Evolutionary conservation across 2,329 filamentous ascomycete species (phyloP).

Genomic region (Raffaelea ambrosiae): DNA sequence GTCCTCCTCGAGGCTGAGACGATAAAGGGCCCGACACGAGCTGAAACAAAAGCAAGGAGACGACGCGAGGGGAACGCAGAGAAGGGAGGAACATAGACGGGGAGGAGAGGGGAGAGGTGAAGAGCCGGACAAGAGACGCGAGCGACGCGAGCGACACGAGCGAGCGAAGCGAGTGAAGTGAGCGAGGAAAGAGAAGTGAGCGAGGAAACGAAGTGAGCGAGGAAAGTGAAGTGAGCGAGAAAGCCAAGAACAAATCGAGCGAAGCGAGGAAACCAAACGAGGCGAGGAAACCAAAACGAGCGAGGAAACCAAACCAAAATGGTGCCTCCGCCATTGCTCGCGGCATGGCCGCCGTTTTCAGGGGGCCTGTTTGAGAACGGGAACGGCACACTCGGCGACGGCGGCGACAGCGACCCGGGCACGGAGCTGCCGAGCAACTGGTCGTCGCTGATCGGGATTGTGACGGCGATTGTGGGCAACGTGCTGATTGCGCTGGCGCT

Average conservation of each 20-base stretch:
- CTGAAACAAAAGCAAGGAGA: too few species aligned
- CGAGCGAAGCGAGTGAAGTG: too few species aligned
- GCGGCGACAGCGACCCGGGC: constrained; percentile 23
- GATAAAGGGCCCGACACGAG: neutral
- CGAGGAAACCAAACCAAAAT: neutral
- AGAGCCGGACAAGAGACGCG: neutral
- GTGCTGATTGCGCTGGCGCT: constrained; percentile 89
- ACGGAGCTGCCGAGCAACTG: constrained; percentile 54
- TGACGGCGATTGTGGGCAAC: constrained; percentile 88
- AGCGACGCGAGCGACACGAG: neutral
- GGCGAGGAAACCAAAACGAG: neutral
- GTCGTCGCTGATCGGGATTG: constrained; percentile 91
- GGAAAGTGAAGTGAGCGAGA: neutral
- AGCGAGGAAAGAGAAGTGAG: neutral
- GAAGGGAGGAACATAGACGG: too few species aligned
- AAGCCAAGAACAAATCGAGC: neutral
- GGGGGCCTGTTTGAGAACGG: constrained; percentile 11
- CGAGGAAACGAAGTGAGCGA: constrained; percentile 1
- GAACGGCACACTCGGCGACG: constrained; percentile 11
- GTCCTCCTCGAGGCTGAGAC: constrained; percentile 1
- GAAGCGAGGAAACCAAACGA: neutral
- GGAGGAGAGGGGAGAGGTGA: too few species aligned
- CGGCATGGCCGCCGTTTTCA: constrained; percentile 11
- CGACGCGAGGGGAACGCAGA: too few species aligned
- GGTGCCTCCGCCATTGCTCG: constrained; percentile 7